Percentiles rank a stretch among this genome's conserved stretches.
phyloP scores from a whole-genome alignment of 768 basidiomycete genomes.

The Agaricus blazei region DNA sequence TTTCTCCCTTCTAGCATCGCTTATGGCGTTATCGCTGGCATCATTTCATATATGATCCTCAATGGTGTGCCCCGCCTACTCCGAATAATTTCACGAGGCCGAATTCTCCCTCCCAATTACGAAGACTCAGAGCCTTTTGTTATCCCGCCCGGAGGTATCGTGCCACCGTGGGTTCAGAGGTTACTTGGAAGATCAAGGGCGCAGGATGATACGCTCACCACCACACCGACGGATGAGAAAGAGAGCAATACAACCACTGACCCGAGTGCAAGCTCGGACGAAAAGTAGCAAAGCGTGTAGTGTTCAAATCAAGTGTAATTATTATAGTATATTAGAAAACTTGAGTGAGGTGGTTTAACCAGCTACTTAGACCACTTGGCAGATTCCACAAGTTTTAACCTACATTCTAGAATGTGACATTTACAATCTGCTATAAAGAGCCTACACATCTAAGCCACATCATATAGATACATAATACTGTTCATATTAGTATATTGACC shows the following conservation, averaged over 20 bases:
- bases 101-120: conserved; percentile 59
- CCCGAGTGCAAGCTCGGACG: background rate
- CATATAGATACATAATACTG: background rate
- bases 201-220: background rate
- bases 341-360: too few relatives aligned
- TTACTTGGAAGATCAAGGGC: conserved; percentile 12
- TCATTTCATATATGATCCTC: conserved; percentile 63
- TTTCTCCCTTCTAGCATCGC: conserved; percentile 54
- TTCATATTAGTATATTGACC: background rate
- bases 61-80: conserved; percentile 65
- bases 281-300: background rate
- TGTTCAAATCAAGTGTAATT: too few relatives aligned
- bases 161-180: conserved; percentile 64
- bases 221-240: background rate
- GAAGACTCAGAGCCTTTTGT: conserved; percentile 65
- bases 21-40: conserved; percentile 82
- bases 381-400: too few relatives aligned
- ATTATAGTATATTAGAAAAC: too few relatives aligned
- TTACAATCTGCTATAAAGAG: too few relatives aligned
- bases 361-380: too few relatives aligned
- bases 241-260: background rate
- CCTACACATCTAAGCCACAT: too few relatives aligned
- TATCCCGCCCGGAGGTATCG: conserved; percentile 64
- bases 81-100: conserved; percentile 49
- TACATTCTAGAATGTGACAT: too few relatives aligned